phyloP scores from a whole-genome alignment of 2,329 filamentous ascomycete species.

The Apiospora saccharicola region DNA sequence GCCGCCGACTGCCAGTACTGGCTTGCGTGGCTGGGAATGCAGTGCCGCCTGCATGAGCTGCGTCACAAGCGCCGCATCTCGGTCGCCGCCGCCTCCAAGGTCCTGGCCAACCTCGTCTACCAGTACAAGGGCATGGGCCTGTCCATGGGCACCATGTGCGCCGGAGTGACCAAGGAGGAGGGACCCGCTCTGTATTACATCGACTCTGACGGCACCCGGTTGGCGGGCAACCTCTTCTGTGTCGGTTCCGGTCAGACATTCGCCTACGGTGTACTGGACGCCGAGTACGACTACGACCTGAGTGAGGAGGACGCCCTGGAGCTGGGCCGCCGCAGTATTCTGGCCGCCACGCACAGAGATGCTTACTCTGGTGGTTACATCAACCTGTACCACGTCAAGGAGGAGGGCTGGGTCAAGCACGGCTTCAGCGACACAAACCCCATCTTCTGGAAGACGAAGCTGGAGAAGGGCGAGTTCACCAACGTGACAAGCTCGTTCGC shows the following conservation, averaged over 20 bases:
- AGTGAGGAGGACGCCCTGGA: conserved; percentile 87
- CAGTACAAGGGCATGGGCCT: conserved; percentile 98
- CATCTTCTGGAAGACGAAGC: conserved; percentile 99
- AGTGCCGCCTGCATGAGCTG: conserved; percentile 98
- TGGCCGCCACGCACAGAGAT: conserved; percentile 95
- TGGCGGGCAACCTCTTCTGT: conserved; percentile 96
- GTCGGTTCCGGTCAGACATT: conserved; percentile 98
- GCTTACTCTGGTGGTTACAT: conserved; percentile 99
- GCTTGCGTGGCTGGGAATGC: conserved; percentile 98
- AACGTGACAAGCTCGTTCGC: conserved; percentile 85
- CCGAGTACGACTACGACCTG: conserved; percentile 92
- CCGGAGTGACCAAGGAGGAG: conserved; percentile 93
- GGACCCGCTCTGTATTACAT: conserved; percentile 99
- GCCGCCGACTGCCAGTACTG: conserved; percentile 99
- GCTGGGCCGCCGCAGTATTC: conserved; percentile 88
- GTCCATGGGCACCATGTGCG: conserved; percentile 99
- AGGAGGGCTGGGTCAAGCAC: conserved; percentile 98
- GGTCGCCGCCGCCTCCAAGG: conserved; percentile 96
- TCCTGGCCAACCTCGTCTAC: conserved; percentile 97
- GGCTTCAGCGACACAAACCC: conserved; percentile 98
- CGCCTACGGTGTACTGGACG: conserved; percentile 96
- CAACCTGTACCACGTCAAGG: conserved; percentile 99
- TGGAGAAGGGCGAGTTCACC: conserved; percentile 97
- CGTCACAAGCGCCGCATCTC: conserved; percentile 99
- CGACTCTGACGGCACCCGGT: conserved; percentile 92